Evolutionary conservation across 257 asterid species (phyloP).

Genomic region (Perilla frutescens): DNA sequence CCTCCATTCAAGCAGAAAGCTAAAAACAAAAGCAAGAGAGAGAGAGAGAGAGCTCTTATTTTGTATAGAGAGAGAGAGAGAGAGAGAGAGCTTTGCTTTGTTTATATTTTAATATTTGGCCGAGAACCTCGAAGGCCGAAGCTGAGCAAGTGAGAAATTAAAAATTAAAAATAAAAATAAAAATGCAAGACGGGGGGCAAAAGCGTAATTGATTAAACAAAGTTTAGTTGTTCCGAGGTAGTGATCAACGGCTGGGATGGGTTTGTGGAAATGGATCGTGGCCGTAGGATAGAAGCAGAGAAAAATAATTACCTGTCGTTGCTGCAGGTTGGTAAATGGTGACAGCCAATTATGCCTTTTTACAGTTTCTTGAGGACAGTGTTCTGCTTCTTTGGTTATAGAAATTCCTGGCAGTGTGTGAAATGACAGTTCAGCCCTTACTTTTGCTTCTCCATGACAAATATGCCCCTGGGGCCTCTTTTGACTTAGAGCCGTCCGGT

Average conservation of each 20-base stretch:
- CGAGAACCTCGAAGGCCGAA: slow-evolving; percentile 34
- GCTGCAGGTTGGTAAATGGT: slow-evolving; percentile 52
- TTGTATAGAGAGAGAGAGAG: slow-evolving; percentile 30
- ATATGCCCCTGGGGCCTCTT: slow-evolving; percentile 9
- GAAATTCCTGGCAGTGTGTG: background rate
- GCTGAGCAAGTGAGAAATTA: slow-evolving; percentile 25
- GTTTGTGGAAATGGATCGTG: background rate
- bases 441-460: background rate
- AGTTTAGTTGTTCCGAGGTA: background rate
- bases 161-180: too few relatives aligned
- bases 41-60: slow-evolving; percentile 3
- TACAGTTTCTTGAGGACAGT: slow-evolving; percentile 48
- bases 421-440: slow-evolving; percentile 32
- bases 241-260: slow-evolving; percentile 35
- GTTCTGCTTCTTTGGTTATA: slow-evolving; percentile 23
- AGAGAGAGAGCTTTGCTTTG: slow-evolving; percentile 35
- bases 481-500: slow-evolving; percentile 9
- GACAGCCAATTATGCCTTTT: slow-evolving; percentile 58
- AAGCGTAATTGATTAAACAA: slow-evolving; percentile 7
- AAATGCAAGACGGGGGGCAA: slow-evolving; percentile 30
- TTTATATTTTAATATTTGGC: slow-evolving; percentile 41
- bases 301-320: slow-evolving; percentile 55
- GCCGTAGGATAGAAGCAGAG: slow-evolving; percentile 37
- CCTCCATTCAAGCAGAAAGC: slow-evolving; percentile 62
- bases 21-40: slow-evolving; percentile 36